Evolutionary conservation across 108 stramenopile genomes (phyloP).

Genomic region (Pseudonitzschia delicatissima): DNA sequence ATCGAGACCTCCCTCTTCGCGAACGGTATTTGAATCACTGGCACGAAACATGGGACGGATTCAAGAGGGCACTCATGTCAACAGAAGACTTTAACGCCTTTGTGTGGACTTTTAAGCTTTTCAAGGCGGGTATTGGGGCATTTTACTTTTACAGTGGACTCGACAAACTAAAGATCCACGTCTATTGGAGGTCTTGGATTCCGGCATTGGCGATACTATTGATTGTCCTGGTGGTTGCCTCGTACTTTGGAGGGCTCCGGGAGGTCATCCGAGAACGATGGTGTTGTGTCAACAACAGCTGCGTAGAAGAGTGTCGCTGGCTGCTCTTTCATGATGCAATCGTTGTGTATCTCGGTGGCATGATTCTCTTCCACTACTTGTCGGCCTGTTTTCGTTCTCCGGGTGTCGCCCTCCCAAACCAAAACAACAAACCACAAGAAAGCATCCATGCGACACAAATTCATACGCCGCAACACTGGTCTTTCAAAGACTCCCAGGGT

Average conservation of each 20-base stretch:
- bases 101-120: constrained; percentile 57
- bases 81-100: constrained; percentile 63
- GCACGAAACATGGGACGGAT: constrained; percentile 58
- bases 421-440: neutral
- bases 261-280: constrained; percentile 38
- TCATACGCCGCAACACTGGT: constrained; percentile 26
- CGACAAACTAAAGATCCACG: constrained; percentile 21
- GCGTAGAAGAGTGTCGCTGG: constrained; percentile 14
- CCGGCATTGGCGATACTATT: constrained; percentile 33
- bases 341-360: constrained; percentile 48
- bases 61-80: constrained; percentile 56
- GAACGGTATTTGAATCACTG: constrained; percentile 23
- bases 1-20: no score
- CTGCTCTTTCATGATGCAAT: constrained; percentile 33
- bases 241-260: constrained; percentile 31
- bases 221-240: constrained; percentile 18
- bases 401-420: constrained; percentile 45
- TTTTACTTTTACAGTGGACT: constrained; percentile 20
- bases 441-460: neutral
- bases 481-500: constrained; percentile 32
- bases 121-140: constrained; percentile 1
- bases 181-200: constrained; percentile 28
- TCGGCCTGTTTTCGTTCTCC: constrained; percentile 56
- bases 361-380: constrained; percentile 62
- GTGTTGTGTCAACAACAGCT: constrained; percentile 14